Base-by-base conservation (phyloP, 1,284 basidiomycete genomes). In the Ganoderma lucidum region DNA sequence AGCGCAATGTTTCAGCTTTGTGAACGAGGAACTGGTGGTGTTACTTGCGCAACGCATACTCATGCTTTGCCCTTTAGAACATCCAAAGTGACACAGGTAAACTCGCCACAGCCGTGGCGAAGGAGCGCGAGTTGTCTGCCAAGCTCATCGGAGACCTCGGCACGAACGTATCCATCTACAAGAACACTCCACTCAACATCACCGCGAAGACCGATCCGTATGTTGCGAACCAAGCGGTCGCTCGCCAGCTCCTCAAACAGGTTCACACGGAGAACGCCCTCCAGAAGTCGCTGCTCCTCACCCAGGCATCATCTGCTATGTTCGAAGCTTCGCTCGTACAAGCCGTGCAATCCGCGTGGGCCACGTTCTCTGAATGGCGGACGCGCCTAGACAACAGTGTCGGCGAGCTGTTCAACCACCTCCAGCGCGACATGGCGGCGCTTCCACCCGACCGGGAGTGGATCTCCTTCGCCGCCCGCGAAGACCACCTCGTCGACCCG, bases 81-180 rank as follows among this genome's bases (percentile, higher is more conserved):
- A 92, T 98, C n/a, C 96, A 98, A 87, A 97, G 97, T 76, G 96
- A 98, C 80, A 98, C 97, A 0, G 96, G 96, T 42, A 98, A 96
- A 83, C 90, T 99, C 17, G 97, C 97, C 8, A 94, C 95, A 0
- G 89, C 87, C 67, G 98, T 99, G 45, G 97, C 98, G 2, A 94
- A 94, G 78, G 97, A 99, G 82, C 92, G 98, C 64, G 97, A 98
- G 80, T 83, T 95, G 44, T 98, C 96, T 1, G 91, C 93, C 64
- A 94, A 91, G 79, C 85, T 94, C 79, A 94, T 99, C 71, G 91
- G 95, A 62, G 96, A 98, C 74, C 91, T 99, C 44, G 87, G 95
- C 9, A 92, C 93, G 69, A 91, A 91, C 73, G 96, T 99, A 76
- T 94, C 95, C 30, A 86, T 94, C 35, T 93, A 96, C 84, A 98